A percentile compares a stretch with the other conserved stretches of the same genome.
Evolutionary conservation across 768 basidiomycete genomes (phyloP).

Genomic region (Gymnopilus junonius): DNA sequence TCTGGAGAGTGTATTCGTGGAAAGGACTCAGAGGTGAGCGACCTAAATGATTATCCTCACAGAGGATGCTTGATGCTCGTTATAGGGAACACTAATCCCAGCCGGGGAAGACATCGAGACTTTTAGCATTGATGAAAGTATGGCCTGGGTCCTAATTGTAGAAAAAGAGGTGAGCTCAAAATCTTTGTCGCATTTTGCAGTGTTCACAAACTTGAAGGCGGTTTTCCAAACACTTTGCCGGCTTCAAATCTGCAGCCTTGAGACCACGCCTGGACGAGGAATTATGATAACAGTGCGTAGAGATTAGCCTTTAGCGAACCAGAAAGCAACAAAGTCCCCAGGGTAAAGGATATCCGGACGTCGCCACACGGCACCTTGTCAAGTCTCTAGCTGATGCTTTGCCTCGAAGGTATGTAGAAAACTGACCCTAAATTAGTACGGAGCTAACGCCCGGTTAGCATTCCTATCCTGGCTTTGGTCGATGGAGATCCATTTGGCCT

Average conservation of each 20-base stretch:
- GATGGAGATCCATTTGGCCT: conserved; percentile 94
- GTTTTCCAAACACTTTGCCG: conserved; percentile 89
- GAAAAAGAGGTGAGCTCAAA: conserved; percentile 82
- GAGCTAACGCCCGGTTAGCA: conserved; percentile 42
- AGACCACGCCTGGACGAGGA: conserved; percentile 61
- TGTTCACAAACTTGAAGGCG: conserved; percentile 59
- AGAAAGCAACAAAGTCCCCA: conserved; percentile 30
- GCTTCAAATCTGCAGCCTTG: conserved; percentile 52
- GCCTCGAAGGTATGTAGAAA: conserved; percentile 53
- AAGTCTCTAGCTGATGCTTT: conserved; percentile 71
- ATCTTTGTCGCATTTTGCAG: neutral
- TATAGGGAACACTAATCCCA: conserved; percentile 79
- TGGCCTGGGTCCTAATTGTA: conserved; percentile 83
- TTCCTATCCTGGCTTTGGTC: conserved; percentile 79
- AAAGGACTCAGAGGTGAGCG: conserved; percentile 62
- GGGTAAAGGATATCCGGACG: conserved; percentile 98
- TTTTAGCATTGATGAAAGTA: conserved; percentile 55
- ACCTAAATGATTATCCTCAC: neutral
- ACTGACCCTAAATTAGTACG: neutral
- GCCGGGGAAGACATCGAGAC: conserved; percentile 69
- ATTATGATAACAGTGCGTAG: conserved; percentile 74
- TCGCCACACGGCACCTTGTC: conserved; percentile 87
- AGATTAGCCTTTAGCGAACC: neutral
- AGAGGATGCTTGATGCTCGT: neutral
- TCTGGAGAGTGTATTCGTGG: conserved; percentile 55